These are phyloP conservation scores for Microbotryum lychnidis-dioicae DNA, from an alignment of 1,284 basidiomycete species.

Conservation along the genomic window DNA sequence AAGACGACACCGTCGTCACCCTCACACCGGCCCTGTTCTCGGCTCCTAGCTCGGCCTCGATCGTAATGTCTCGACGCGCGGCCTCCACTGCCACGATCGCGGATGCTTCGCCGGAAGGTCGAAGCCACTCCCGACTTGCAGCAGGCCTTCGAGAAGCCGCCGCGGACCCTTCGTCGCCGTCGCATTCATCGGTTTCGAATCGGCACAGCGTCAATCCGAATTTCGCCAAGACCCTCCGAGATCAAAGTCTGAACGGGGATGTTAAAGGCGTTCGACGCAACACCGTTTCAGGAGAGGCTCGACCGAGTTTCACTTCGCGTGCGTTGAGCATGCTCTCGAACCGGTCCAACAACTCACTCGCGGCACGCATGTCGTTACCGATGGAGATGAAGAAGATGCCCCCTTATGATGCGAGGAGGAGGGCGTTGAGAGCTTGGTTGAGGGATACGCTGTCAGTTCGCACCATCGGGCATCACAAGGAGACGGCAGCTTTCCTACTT, in stretches of 20 bases:
- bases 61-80: conserved; percentile 6
- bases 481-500: conserved; percentile 33
- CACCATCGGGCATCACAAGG: conserved; percentile 30
- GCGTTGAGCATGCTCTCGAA: conserved; percentile 1
- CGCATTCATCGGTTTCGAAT: neutral
- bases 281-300: neutral
- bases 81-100: no score
- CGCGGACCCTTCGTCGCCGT: conserved; percentile 4
- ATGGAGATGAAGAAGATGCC: conserved; percentile 23
- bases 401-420: conserved; percentile 24
- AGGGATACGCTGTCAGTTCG: conserved; percentile 29
- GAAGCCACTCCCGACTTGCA: conserved; percentile 7
- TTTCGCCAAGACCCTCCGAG: conserved; percentile 16
- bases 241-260: conserved; percentile 16
- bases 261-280: conserved; percentile 2
- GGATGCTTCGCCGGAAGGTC: neutral
- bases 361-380: conserved; percentile 7
- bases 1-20: conserved; percentile 21
- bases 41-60: conserved; percentile 6
- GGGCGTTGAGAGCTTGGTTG: conserved; percentile 31
- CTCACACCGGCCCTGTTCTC: conserved; percentile 5
- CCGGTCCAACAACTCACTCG: conserved; percentile 2
- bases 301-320: neutral
- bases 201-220: conserved; percentile 8
- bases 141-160: conserved; percentile 12